A percentile compares a stretch with the other conserved stretches of the same genome.
These are phyloP conservation scores for Naganishia vaughanmartiniae DNA, from an alignment of 768 basidiomycete species.

Conservation along the genomic window DNA sequence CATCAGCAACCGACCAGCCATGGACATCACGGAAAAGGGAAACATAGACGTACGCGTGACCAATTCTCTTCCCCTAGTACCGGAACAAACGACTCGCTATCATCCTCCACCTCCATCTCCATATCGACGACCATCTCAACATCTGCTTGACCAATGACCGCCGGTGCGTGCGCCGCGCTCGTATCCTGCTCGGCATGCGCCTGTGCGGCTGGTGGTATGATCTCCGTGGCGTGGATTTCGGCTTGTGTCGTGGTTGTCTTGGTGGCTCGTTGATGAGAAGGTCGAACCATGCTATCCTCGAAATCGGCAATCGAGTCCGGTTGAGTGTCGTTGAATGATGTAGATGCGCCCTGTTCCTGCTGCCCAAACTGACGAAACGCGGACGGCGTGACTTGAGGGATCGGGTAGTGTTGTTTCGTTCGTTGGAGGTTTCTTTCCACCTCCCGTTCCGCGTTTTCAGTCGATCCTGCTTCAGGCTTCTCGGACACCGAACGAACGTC, in stretches of 20 bases:
- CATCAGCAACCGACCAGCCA: neutral
- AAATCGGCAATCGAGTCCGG: conserved; percentile 14
- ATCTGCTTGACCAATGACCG: no score
- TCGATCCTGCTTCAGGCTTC: neutral
- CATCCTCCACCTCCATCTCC: neutral
- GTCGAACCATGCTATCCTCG: neutral
- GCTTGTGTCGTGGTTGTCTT: no score
- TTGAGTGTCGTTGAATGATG: neutral
- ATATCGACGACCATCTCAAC: conserved; percentile 1
- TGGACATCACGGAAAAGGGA: neutral
- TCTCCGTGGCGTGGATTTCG: neutral
- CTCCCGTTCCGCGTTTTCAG: neutral
- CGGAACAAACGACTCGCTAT: neutral
- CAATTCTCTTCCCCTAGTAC: conserved; percentile 7
- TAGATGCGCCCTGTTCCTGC: neutral
- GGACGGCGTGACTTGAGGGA: conserved; percentile 1
- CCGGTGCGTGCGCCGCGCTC: neutral
- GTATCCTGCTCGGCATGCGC: neutral
- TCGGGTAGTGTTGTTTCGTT: neutral
- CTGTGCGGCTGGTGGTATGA: neutral
- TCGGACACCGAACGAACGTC: neutral
- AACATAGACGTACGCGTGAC: neutral
- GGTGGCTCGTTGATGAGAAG: neutral
- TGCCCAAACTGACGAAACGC: conserved; percentile 1
- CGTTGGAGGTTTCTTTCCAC: neutral